phyloP scores from a whole-genome alignment of 805 yeast species.

The Candida pseudoglaebosa region DNA sequence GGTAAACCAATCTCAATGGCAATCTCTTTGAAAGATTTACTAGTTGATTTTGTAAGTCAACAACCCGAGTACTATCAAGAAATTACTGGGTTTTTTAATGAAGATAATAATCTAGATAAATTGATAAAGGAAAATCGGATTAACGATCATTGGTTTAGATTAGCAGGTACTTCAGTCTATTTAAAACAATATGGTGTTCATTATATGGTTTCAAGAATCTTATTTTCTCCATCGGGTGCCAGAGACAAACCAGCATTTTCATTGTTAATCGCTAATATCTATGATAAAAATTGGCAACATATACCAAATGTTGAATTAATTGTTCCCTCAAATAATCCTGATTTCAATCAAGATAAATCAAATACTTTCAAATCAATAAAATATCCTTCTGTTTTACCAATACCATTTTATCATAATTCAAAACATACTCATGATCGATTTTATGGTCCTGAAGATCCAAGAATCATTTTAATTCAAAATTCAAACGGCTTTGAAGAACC shows the following conservation, averaged over 20 bases:
- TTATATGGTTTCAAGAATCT: conserved; percentile 25
- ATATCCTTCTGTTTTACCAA: conserved; percentile 13
- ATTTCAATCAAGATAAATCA: conserved; percentile 2
- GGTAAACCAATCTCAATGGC: conserved; percentile 4
- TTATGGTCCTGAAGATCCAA: conserved; percentile 28
- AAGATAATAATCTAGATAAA: conserved; percentile 7
- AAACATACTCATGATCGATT: conserved; percentile 10
- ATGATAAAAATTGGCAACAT: conserved; percentile 22
- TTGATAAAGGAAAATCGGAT: conserved; percentile 8
- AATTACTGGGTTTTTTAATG: background rate
- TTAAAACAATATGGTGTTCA: conserved; percentile 29
- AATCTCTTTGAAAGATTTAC: background rate
- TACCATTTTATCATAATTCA: conserved; percentile 13
- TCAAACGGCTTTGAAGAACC: conserved; percentile 26
- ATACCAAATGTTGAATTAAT: conserved; percentile 17
- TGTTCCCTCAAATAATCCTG: conserved; percentile 18
- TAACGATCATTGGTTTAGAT: conserved; percentile 26
- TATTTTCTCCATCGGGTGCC: conserved; percentile 20
- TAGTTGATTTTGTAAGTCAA: background rate
- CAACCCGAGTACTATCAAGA: conserved; percentile 1
- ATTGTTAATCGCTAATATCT: conserved; percentile 20
- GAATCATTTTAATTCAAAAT: conserved; percentile 20
- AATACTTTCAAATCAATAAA: conserved; percentile 6
- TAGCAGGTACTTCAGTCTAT: conserved; percentile 32
- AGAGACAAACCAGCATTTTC: conserved; percentile 24